Evolutionary conservation across 345 rosid genomes (phyloP), one percentile per base, ranked within the genome.

Genomic region (Alliaria petiolata): DNA sequence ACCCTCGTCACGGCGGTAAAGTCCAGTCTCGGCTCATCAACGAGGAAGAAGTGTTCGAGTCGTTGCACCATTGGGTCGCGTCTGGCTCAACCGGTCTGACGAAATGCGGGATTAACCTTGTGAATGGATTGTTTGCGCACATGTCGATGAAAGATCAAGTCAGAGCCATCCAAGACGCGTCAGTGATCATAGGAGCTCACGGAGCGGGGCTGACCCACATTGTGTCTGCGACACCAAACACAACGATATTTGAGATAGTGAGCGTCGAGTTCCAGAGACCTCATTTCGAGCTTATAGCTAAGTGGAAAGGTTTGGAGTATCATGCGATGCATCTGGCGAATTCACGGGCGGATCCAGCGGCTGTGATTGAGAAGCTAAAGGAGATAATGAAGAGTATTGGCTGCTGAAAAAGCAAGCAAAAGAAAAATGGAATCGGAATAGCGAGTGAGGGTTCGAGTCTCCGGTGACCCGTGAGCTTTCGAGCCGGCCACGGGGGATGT

Each of bases 141-240:
- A 95, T 89, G 98, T 10, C 92, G 1, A 83, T 91, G 99, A 95
- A 80, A 75, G 93, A 91, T 67, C 99, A 95, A 76, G 83, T 89
- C 50, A 75, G 73, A 74, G 88, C 91, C 62, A 85, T 91, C 70
- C 97, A 91, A 80, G 98, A 89, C 38, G 99, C 99, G 9, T 95
- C 96, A 0, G 93, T 95, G 74, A 88, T 95, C 56, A 81, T 95
- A 45, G 89, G 97, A 60, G 99, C 99, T 70, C 99, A 95, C 49
- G 99, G 99, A 31, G 97, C 99, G 3, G 99, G 99, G 25, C 85
- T 91, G 19, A 91, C 99, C 14, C 98, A 95, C 76, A 87, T 88
- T 5, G 90, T 95, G 15, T 88, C 96, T 3, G 97, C 98, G 2
- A 80, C 84, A 15, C 89, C 96, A 30, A 83, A 87, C 79, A 89